These are phyloP conservation scores for Flaveria bidentis DNA, from an alignment of 129 eudicot species.

Conservation along the genomic window DNA sequence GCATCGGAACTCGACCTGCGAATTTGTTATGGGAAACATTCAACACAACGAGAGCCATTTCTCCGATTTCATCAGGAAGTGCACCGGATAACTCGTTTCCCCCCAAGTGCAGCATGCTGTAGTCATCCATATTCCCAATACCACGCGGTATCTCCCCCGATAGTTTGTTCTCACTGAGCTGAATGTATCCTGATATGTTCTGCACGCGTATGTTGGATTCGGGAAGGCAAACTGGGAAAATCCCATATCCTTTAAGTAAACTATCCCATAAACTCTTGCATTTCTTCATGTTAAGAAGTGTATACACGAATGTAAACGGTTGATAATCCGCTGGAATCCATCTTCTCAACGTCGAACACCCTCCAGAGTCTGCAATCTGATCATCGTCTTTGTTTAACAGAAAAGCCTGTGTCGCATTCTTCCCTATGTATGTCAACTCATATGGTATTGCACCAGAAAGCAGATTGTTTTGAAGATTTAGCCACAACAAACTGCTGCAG, in stretches of 20 bases:
- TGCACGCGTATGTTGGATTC: slow-evolving; percentile 51
- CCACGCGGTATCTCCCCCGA: slow-evolving; percentile 63
- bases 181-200: slow-evolving; percentile 71
- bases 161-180: slow-evolving; percentile 62
- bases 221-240: slow-evolving; percentile 67
- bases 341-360: slow-evolving; percentile 72
- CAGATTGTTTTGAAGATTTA: slow-evolving; percentile 74
- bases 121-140: slow-evolving; percentile 66
- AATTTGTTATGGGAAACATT: slow-evolving; percentile 64
- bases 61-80: slow-evolving; percentile 60
- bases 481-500: slow-evolving; percentile 87
- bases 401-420: slow-evolving; percentile 59
- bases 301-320: slow-evolving; percentile 84
- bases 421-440: slow-evolving; percentile 53
- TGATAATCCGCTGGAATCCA: slow-evolving; percentile 98
- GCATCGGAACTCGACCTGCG: slow-evolving; percentile 62
- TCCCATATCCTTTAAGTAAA: slow-evolving; percentile 76
- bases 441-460: slow-evolving; percentile 63
- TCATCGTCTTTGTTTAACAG: slow-evolving; percentile 44
- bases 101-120: slow-evolving; percentile 78
- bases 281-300: slow-evolving; percentile 69
- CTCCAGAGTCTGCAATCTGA: slow-evolving; percentile 69
- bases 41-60: slow-evolving; percentile 60
- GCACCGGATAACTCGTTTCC: slow-evolving; percentile 56
- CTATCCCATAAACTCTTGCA: slow-evolving; percentile 71